A percentile compares a stretch with the other conserved stretches of the same genome.
Conservation (phyloP, 2,329 filamentous ascomycete genomes). For the Whalleya microplaca region DNA sequence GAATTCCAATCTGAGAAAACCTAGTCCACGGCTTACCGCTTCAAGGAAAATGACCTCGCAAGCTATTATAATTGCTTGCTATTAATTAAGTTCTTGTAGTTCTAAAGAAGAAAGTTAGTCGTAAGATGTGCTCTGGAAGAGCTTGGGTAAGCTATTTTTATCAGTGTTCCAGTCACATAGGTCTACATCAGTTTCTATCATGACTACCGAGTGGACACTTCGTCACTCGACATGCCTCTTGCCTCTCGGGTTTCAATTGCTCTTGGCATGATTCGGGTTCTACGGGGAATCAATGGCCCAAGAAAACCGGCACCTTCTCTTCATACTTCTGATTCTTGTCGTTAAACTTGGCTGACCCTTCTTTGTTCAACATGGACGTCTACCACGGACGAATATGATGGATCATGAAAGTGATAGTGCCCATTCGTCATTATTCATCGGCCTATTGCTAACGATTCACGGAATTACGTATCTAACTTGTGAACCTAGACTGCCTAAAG, state of each 20-base stretch:
- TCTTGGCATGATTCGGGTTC: neutral
- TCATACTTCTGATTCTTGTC: neutral
- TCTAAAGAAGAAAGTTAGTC: neutral
- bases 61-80: neutral
- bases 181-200: neutral
- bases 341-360: neutral
- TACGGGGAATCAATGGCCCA: neutral
- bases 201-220: conserved; percentile 3
- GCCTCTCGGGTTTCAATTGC: neutral
- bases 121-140: neutral
- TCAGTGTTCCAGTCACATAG: neutral
- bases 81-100: neutral
- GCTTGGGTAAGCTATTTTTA: neutral
- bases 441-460: too few relatives aligned
- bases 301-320: neutral
- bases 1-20: conserved; percentile 2
- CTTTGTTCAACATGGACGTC: neutral
- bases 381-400: neutral
- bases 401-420: neutral
- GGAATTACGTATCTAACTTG: too few relatives aligned
- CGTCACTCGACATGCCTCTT: neutral
- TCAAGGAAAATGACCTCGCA: neutral
- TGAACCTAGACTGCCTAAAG: too few relatives aligned
- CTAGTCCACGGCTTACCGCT: conserved; percentile 3
- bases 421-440: neutral